Evolutionary conservation across 2,329 filamentous ascomycete species (phyloP).

Genomic region (Aspergillus arachidicola): DNA sequence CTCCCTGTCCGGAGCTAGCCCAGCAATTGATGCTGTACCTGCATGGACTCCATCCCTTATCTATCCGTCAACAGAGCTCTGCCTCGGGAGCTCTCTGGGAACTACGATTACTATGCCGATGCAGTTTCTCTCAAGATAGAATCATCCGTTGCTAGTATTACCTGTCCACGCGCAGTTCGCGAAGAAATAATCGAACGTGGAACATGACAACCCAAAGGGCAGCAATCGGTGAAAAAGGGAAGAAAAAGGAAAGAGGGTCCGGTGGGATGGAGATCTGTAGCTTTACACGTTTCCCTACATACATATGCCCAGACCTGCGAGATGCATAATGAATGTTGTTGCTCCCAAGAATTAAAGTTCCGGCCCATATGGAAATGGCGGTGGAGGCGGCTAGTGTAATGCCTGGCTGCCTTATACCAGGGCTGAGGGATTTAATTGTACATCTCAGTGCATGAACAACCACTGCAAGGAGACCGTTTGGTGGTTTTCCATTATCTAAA

Average conservation of each 20-base stretch:
- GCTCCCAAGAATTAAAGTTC: not conserved
- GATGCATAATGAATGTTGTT: not conserved
- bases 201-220: not conserved
- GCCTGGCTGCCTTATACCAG: constrained; percentile 4
- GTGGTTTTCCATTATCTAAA: not conserved
- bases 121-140: not conserved
- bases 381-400: not conserved
- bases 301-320: not conserved
- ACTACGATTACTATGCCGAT: not conserved
- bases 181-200: not conserved
- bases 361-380: not conserved
- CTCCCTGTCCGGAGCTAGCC: not conserved
- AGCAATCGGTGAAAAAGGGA: not conserved
- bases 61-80: not conserved
- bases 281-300: not conserved
- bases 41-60: not conserved
- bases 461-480: not conserved
- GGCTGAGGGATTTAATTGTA: constrained; percentile 2
- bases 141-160: not conserved
- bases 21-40: constrained; percentile 3
- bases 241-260: not conserved
- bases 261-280: not conserved
- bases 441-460: not conserved
- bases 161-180: not conserved
- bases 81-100: not conserved